Base-by-base conservation (phyloP, 2,329 filamentous ascomycete genomes). In the Colletotrichum sp. region DNA sequence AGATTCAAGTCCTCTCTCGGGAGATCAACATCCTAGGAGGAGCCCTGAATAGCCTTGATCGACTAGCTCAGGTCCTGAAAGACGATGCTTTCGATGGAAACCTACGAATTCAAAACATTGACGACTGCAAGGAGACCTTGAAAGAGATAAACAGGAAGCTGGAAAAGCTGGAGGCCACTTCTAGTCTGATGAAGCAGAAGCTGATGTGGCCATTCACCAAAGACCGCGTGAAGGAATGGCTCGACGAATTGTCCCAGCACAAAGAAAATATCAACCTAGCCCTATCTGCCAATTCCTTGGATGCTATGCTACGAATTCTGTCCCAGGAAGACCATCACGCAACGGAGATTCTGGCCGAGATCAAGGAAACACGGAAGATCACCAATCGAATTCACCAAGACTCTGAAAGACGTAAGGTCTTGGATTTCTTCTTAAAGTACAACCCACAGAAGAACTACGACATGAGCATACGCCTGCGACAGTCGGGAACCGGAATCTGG, bases 381-480 rank as follows among this genome's bases (percentile, higher is more conserved):
- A 61, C 30, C 0, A 36, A 12, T 1, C 71, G 66, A 4, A 74
- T 74, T 13, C 43, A 34, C 1, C 13, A 65, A 8, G 48, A 66
- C 10, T 6, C 16, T 1, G 1, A 10, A 0, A 26, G 71, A 12
- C 21, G 1, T 0, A 15, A 13, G 16, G 24, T 71, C 4, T 24
- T 74, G 0, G 1, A 52, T 0, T 71, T 58, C 48, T 74, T 74
- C 6, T 6, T 74, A 3, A 66, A n/a, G 9, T 65, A 65, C 18
- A 74, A 74, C 1, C 66, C 71, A 1, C 71, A 74, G 15, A 8
- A 43, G 6, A 71, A 66, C n/a, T 74, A 65, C 6, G 58, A 71
- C n/a, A 71, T 30, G 43, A 74, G 71, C 8, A 8, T 43, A 1
- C n/a, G 7, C 5, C 1, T 74, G 8, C 71, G 71, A 0, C 66